Evolutionary conservation across 768 basidiomycete species (phyloP), one percentile per base, ranked within the genome.

Genomic region (Boletus subparvulus): DNA sequence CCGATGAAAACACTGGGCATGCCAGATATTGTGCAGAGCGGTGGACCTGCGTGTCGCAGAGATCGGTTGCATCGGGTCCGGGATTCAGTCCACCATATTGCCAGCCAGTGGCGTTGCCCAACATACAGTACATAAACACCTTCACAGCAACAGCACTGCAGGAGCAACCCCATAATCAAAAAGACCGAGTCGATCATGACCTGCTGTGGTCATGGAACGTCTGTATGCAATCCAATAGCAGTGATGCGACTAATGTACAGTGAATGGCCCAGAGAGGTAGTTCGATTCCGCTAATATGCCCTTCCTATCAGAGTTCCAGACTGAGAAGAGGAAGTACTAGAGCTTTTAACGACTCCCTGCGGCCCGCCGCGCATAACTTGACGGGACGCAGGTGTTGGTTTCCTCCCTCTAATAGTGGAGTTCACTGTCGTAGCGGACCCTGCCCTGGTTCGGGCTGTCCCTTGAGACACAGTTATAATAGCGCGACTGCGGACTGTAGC

Each of bases 261-360:
- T 63, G 60, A 47, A 43, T 49, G 58, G 19, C 33, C 50, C 44
- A 44, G 43, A 19, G 3, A 47, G 37, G 16, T 17, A 32, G 32
- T n/a, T 36, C 43, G 50, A 49, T 43, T 47, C 45, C 21, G 19
- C 50, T 62, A 70, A 26, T 35, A 41, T 41, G 40, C 58, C 48
- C 56, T 64, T 52, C 64, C 62, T 36, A 41, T 64, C 57, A 56
- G 42, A 45, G 62, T 69, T 36, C 60, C 67, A 52, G 65, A 64
- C 59, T 61, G 70, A 41, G 71, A 69, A 60, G 61, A 65, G 33
- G 61, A 61, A 42, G 71, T 56, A 26, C 58, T 69, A 19, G 64
- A 58, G 28, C 52, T 72, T 61, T 63, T 62, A 19, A 44, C 26
- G n/a, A 61, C 40, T 14, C 47, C 58, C 40, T 55, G 66, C n/a